A percentile compares a stretch with the other conserved stretches of the same genome.
Evolutionary conservation across 1,284 basidiomycete genomes (phyloP).

Genomic region (Ganoderma lucidum): DNA sequence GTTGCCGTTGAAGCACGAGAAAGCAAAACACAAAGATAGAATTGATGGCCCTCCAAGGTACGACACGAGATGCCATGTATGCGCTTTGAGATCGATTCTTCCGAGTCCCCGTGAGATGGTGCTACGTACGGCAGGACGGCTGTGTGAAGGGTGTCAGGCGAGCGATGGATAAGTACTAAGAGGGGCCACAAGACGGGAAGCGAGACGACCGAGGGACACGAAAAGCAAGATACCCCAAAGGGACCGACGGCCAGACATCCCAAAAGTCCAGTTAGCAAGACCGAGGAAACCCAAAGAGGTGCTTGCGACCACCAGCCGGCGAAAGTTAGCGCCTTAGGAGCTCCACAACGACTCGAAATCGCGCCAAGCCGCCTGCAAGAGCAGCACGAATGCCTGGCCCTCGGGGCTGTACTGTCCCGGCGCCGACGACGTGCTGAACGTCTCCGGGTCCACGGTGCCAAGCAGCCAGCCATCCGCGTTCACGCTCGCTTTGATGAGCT

Average conservation of each 20-base stretch:
- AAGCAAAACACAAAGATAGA: not conserved
- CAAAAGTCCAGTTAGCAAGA: not conserved
- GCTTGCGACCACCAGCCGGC: no score
- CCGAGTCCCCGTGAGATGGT: not conserved
- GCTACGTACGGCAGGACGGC: no score
- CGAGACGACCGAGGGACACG: no score
- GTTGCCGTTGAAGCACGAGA: no score
- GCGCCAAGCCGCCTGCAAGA: slow-evolving; percentile 68
- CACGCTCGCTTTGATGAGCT: slow-evolving; percentile 48
- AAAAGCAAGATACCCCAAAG: not conserved
- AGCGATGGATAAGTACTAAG: not conserved
- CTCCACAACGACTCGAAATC: slow-evolving; percentile 45
- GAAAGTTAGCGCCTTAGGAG: not conserved
- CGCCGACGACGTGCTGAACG: slow-evolving; percentile 53
- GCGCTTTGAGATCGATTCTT: not conserved
- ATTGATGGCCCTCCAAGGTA: not conserved
- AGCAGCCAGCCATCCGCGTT: slow-evolving; percentile 59
- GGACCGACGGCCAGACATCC: not conserved
- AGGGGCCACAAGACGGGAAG: no score
- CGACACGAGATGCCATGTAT: not conserved
- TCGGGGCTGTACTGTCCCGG: slow-evolving; percentile 59
- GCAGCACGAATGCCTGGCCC: slow-evolving; percentile 72
- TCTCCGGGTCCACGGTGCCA: slow-evolving; percentile 69
- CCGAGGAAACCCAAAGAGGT: not conserved
- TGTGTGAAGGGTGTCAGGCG: not conserved